Percentiles rank a stretch among this genome's conserved stretches.
Evolutionary conservation across 1,284 basidiomycete genomes (phyloP).

Genomic region (Tilletia indica): DNA sequence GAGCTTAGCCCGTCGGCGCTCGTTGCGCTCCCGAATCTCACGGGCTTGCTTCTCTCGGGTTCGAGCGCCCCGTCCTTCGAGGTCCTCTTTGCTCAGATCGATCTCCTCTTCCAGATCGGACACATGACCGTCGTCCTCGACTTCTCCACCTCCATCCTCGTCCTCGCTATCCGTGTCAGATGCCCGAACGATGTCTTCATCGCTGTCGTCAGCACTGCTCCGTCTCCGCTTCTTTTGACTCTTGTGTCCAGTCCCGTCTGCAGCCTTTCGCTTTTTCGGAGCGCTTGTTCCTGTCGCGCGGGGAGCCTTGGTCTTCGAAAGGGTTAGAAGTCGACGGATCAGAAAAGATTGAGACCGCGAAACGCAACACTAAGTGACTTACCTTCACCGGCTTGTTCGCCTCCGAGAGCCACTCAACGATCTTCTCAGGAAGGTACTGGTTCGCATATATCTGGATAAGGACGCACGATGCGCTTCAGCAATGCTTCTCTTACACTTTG

Average conservation of each 20-base stretch:
- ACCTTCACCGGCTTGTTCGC: slow-evolving; percentile 17
- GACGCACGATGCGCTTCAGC: background rate
- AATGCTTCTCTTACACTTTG: slow-evolving; percentile 19
- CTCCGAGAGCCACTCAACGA: slow-evolving; percentile 3
- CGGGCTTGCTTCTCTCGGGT: slow-evolving; percentile 4
- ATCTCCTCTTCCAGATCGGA: slow-evolving; percentile 13
- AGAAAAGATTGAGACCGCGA: background rate
- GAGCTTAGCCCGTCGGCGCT: background rate
- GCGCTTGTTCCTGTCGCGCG: background rate
- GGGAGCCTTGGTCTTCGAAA: background rate
- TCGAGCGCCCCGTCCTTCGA: background rate
- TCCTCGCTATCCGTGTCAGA: slow-evolving; percentile 9
- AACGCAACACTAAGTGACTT: slow-evolving; percentile 1
- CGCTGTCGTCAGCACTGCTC: slow-evolving; percentile 2
- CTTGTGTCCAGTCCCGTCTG: background rate
- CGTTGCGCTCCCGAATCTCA: slow-evolving; percentile 5
- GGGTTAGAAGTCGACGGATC: background rate
- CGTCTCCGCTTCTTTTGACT: slow-evolving; percentile 13
- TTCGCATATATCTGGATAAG: slow-evolving; percentile 18
- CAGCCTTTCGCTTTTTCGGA: slow-evolving; percentile 6
- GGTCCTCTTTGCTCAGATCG: slow-evolving; percentile 3
- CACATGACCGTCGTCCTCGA: background rate
- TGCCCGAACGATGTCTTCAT: background rate
- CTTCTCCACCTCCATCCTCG: background rate
- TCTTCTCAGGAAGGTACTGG: slow-evolving; percentile 17